Percentiles rank a stretch among this genome's conserved stretches.
Evolutionary conservation across 1,139 yeast species (phyloP).

Genomic region (Kodamaea arcana): DNA sequence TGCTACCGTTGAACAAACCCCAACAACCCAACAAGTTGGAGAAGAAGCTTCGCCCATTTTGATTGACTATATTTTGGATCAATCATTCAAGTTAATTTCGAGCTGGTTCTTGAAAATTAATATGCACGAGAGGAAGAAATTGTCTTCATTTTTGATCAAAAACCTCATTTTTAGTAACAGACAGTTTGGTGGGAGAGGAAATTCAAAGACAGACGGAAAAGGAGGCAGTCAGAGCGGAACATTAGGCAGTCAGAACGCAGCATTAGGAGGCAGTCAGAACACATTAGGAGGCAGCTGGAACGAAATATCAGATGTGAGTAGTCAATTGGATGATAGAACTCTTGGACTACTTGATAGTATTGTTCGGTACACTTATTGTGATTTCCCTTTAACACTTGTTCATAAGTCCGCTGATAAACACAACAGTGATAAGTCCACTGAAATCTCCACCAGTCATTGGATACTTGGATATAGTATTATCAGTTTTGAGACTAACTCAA

Average conservation of each 20-base stretch:
- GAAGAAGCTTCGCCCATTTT: slow-evolving; percentile 44
- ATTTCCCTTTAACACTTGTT: slow-evolving; percentile 51
- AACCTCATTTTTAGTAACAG: slow-evolving; percentile 46
- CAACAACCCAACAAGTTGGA: slow-evolving; percentile 43
- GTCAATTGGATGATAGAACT: slow-evolving; percentile 45
- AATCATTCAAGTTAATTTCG: slow-evolving; percentile 67
- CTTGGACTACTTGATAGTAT: slow-evolving; percentile 67
- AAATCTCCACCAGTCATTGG: slow-evolving; percentile 48
- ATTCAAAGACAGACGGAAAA: slow-evolving; percentile 8
- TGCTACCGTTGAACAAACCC: slow-evolving; percentile 37
- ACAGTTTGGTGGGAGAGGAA: background rate
- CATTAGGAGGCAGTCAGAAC: too few relatives aligned
- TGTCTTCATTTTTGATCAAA: slow-evolving; percentile 61
- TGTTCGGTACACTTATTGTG: slow-evolving; percentile 62
- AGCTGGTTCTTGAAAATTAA: slow-evolving; percentile 71
- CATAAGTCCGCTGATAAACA: too few relatives aligned
- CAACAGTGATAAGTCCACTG: slow-evolving; percentile 11
- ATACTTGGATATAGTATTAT: slow-evolving; percentile 56
- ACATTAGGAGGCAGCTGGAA: too few relatives aligned
- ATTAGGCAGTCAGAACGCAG: too few relatives aligned
- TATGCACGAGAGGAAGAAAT: slow-evolving; percentile 51
- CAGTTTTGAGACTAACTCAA: slow-evolving; percentile 51
- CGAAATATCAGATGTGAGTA: slow-evolving; percentile 14
- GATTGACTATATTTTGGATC: slow-evolving; percentile 55
- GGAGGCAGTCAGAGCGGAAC: background rate